A percentile compares a stretch with the other conserved stretches of the same genome.
Conservation (phyloP, 495 filamentous ascomycete genomes). For the Aspergillus baeticus region DNA sequence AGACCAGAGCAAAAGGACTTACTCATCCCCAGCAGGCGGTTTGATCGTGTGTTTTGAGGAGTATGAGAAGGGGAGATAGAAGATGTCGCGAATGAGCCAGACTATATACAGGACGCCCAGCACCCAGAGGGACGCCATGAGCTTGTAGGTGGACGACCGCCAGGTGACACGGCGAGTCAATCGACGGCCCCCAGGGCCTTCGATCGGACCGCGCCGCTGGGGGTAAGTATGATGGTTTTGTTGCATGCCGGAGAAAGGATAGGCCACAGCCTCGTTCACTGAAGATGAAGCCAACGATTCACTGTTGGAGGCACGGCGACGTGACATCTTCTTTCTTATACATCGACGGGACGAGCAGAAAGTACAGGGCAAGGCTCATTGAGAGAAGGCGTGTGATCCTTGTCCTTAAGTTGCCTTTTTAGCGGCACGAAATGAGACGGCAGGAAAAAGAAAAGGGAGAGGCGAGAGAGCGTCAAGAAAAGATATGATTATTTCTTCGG, state of each 20-base stretch:
- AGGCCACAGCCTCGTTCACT: slow-evolving; percentile 38
- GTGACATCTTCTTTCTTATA: slow-evolving; percentile 37
- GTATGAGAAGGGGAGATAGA: slow-evolving; percentile 38
- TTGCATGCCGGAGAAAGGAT: slow-evolving; percentile 31
- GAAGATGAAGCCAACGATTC: slow-evolving; percentile 29
- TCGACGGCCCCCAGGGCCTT: slow-evolving; percentile 44
- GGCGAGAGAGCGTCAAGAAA: slow-evolving; percentile 7
- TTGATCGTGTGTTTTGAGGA: slow-evolving; percentile 18
- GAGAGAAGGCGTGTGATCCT: slow-evolving; percentile 11
- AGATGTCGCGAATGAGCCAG: slow-evolving; percentile 48
- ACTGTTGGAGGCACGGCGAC: slow-evolving; percentile 44
- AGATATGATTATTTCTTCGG: background rate
- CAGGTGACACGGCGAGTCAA: slow-evolving; percentile 50
- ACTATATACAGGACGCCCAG: slow-evolving; percentile 46
- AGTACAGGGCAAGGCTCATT: slow-evolving; percentile 20
- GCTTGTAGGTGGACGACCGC: slow-evolving; percentile 50
- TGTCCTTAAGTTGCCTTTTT: slow-evolving; percentile 14
- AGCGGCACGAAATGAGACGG: slow-evolving; percentile 11
- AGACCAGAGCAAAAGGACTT: slow-evolving; percentile 16
- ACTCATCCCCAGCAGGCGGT: slow-evolving; percentile 17
- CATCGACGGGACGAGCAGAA: slow-evolving; percentile 13
- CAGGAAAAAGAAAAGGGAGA: slow-evolving; percentile 9
- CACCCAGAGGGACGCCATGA: slow-evolving; percentile 49
- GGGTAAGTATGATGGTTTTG: slow-evolving; percentile 20
- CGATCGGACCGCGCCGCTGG: slow-evolving; percentile 42